Conservation (phyloP, 352 stramenopile genomes). For the Stramenopiles sp. region DNA sequence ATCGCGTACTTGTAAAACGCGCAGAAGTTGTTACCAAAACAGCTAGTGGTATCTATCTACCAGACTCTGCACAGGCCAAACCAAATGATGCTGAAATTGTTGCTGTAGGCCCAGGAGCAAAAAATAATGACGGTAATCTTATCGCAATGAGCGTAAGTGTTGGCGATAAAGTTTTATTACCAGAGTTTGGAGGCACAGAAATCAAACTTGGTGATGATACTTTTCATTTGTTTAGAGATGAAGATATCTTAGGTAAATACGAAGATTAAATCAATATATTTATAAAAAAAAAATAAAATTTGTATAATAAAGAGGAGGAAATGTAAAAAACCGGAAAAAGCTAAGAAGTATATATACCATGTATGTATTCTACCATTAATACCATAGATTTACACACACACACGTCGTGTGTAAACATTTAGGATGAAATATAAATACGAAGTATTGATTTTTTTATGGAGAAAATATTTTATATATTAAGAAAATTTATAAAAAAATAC, state of each 20-base stretch:
- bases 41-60: conserved; percentile 75
- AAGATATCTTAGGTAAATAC: conserved; percentile 91
- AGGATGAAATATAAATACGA: too few species aligned
- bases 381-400: too few species aligned
- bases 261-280: conserved; percentile 17
- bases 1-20: conserved; percentile 79
- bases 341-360: too few species aligned
- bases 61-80: conserved; percentile 68
- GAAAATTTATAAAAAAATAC: too few species aligned
- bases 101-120: conserved; percentile 67
- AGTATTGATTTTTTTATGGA: too few species aligned
- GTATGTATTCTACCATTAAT: too few species aligned
- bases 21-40: conserved; percentile 71
- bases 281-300: too few species aligned
- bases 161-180: conserved; percentile 81
- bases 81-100: conserved; percentile 79
- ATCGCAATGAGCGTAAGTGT: conserved; percentile 56
- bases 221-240: conserved; percentile 79
- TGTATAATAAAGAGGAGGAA: too few species aligned
- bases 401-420: too few species aligned
- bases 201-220: conserved; percentile 74
- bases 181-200: conserved; percentile 78
- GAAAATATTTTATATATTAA: too few species aligned
- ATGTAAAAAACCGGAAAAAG: too few species aligned
- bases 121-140: conserved; percentile 58